Conservation (phyloP, 2,329 filamentous ascomycete species). For the Capronia coronata region DNA sequence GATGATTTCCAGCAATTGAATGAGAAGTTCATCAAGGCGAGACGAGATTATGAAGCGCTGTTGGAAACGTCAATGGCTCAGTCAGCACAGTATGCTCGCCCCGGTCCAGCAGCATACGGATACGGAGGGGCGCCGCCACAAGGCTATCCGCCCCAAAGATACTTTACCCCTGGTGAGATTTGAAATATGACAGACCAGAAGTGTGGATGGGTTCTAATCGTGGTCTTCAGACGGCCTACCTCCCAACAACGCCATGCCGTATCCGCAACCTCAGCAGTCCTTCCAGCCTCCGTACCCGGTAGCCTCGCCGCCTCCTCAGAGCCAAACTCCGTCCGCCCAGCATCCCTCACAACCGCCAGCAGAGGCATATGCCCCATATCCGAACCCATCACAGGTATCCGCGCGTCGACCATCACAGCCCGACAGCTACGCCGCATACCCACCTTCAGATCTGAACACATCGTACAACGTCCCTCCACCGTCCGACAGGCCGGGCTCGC, state of each 20-base stretch:
- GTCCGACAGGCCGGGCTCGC: constrained; percentile 4
- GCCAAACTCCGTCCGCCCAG: constrained; percentile 42
- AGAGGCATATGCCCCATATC: constrained; percentile 36
- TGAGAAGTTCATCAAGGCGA: constrained; percentile 98
- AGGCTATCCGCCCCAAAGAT: constrained; percentile 51
- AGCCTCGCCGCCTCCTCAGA: constrained; percentile 44
- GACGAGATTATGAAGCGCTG: constrained; percentile 92
- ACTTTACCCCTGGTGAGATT: constrained; percentile 56
- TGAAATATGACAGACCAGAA: constrained; percentile 2
- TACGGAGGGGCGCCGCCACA: constrained; percentile 34
- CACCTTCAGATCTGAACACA: constrained; percentile 7
- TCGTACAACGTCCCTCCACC: constrained; percentile 31
- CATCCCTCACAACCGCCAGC: constrained; percentile 19
- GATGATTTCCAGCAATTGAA: constrained; percentile 98
- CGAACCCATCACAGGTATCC: constrained; percentile 35
- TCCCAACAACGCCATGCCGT: constrained; percentile 27
- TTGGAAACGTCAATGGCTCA: constrained; percentile 95
- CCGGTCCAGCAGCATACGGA: constrained; percentile 33
- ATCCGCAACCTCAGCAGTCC: constrained; percentile 21
- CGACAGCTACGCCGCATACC: constrained; percentile 48
- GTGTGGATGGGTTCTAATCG: constrained; percentile 10
- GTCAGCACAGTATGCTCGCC: constrained; percentile 56
- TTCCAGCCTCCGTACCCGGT: constrained; percentile 37
- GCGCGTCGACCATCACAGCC: constrained; percentile 22
- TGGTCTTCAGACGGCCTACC: constrained; percentile 30